phyloP scores from a whole-genome alignment of 1,284 basidiomycete genomes.

The Leccinum discolor region DNA sequence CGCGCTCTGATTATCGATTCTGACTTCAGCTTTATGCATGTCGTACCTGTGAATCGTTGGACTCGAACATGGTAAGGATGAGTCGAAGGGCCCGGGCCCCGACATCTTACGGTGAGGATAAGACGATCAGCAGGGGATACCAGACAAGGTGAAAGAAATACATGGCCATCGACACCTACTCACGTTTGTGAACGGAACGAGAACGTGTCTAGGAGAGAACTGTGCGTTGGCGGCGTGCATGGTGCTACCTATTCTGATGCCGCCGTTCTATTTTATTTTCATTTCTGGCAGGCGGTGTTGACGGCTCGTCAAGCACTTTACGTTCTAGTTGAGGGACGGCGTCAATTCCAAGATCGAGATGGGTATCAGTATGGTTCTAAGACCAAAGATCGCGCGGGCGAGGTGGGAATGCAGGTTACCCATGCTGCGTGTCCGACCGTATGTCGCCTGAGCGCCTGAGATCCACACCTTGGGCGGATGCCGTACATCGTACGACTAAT shows the following conservation, averaged over 20 bases:
- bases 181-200: constrained; percentile 42
- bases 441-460: constrained; percentile 4
- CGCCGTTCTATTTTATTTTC: not conserved
- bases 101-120: too few relatives aligned
- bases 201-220: constrained; percentile 43
- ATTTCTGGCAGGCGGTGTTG: not conserved
- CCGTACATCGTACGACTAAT: too few relatives aligned
- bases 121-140: constrained; percentile 11
- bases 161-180: constrained; percentile 40
- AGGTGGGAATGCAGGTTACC: constrained; percentile 39
- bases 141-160: constrained; percentile 34
- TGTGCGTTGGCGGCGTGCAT: constrained; percentile 50
- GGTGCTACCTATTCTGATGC: constrained; percentile 27
- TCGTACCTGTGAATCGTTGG: constrained; percentile 66
- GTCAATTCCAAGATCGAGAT: constrained; percentile 38
- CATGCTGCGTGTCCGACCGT: constrained; percentile 33
- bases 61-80: too few relatives aligned
- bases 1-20: constrained; percentile 86
- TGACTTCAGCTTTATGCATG: constrained; percentile 92
- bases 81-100: too few relatives aligned
- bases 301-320: constrained; percentile 42
- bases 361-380: constrained; percentile 36
- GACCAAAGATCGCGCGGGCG: constrained; percentile 43
- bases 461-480: too few relatives aligned
- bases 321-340: constrained; percentile 45